Evolutionary conservation across 805 yeast species (phyloP).

Genomic region (Teunomyces cretensis): DNA sequence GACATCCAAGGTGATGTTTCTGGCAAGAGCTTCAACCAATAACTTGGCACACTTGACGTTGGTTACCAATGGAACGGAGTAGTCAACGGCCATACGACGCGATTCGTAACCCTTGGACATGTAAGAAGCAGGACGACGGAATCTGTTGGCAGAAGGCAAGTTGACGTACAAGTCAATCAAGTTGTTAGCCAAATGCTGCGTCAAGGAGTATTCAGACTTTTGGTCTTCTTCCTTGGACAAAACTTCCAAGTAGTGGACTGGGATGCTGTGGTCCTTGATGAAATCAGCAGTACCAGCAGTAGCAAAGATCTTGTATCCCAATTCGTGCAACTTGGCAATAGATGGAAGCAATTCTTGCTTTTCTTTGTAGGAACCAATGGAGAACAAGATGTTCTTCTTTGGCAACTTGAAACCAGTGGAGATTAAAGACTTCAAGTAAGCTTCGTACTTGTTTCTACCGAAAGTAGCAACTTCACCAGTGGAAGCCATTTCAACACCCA

Average conservation of each 20-base stretch:
- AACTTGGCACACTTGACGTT: slow-evolving; percentile 97
- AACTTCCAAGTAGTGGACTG: slow-evolving; percentile 93
- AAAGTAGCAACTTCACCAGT: slow-evolving; percentile 98
- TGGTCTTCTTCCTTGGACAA: slow-evolving; percentile 72
- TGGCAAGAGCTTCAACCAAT: slow-evolving; percentile 87
- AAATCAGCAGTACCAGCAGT: slow-evolving; percentile 99
- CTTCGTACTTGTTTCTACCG: slow-evolving; percentile 95
- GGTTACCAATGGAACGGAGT: slow-evolving; percentile 95
- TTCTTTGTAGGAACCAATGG: slow-evolving; percentile 96
- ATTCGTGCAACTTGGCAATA: slow-evolving; percentile 71
- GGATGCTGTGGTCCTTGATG: slow-evolving; percentile 89
- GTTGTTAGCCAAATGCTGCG: slow-evolving; percentile 95
- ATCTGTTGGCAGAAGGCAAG: slow-evolving; percentile 94
- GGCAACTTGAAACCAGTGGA: slow-evolving; percentile 96
- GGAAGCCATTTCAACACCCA: slow-evolving; percentile 99
- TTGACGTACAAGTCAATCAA: slow-evolving; percentile 94
- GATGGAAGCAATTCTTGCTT: slow-evolving; percentile 91
- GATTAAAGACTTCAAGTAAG: slow-evolving; percentile 88
- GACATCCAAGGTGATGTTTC: slow-evolving; percentile 67
- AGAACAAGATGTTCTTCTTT: slow-evolving; percentile 87
- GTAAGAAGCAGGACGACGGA: slow-evolving; percentile 98
- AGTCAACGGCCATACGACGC: slow-evolving; percentile 99
- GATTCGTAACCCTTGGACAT: slow-evolving; percentile 96
- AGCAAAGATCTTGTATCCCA: slow-evolving; percentile 91
- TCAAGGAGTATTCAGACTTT: slow-evolving; percentile 90